Evolutionary conservation across 495 filamentous ascomycete genomes (phyloP).

Genomic region (Schizothecium vesticola): DNA sequence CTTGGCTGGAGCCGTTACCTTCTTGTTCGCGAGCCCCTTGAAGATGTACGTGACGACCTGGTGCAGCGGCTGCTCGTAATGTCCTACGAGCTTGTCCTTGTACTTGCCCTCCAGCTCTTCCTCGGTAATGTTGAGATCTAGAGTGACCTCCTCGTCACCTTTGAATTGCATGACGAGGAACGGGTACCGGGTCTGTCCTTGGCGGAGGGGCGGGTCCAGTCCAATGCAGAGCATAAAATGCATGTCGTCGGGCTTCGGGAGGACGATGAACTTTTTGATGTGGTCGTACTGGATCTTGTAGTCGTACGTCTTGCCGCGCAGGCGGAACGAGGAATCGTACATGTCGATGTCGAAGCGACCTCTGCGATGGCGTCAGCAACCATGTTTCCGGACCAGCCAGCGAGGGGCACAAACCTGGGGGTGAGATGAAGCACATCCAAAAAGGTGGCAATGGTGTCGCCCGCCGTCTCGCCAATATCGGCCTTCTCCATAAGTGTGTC

Average conservation of each 20-base stretch:
- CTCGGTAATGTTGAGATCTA: constrained; percentile 97
- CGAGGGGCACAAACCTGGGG: constrained; percentile 61
- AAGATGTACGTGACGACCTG: constrained; percentile 92
- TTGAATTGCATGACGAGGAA: constrained; percentile 99
- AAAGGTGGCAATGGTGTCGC: constrained; percentile 96
- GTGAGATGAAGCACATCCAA: constrained; percentile 95
- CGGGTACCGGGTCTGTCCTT: constrained; percentile 96
- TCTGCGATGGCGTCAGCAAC: constrained; percentile 50
- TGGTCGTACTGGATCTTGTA: constrained; percentile 98
- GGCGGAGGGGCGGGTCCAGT: constrained; percentile 89
- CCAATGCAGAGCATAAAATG: constrained; percentile 94
- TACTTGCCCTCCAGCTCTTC: constrained; percentile 77
- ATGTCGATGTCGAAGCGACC: constrained; percentile 99
- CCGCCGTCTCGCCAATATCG: constrained; percentile 97
- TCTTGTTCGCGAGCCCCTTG: constrained; percentile 87
- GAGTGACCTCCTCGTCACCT: constrained; percentile 91
- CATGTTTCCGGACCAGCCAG: neutral
- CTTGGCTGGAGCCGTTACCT: constrained; percentile 85
- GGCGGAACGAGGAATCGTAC: constrained; percentile 96
- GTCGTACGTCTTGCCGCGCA: constrained; percentile 98
- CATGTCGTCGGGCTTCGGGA: constrained; percentile 94
- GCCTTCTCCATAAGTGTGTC: constrained; percentile 98
- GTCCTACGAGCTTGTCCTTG: constrained; percentile 76
- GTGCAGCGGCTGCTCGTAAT: constrained; percentile 88
- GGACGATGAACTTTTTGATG: constrained; percentile 97